Evolutionary conservation across 1,284 basidiomycete species (phyloP), one percentile per base, ranked within the genome.

Genomic region (Bondarzewia mesenterica): DNA sequence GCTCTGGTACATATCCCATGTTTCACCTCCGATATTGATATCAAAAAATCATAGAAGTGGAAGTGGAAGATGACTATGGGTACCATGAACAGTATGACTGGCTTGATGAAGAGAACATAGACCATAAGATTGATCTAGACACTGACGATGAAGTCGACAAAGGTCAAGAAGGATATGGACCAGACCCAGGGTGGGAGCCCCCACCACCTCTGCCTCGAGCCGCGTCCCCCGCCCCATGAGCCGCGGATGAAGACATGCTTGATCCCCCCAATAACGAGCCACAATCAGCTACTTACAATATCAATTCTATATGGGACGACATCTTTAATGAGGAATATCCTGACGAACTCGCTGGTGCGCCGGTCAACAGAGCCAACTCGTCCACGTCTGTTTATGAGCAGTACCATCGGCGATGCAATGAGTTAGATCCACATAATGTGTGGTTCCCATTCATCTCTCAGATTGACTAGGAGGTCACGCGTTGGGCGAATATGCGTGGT

Each of bases 401-500:
- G 29, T 15, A 32, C 2, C n/a, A n/a, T 32, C 29, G 29, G 29
- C 8, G 29, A 7, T 10, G 29, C 29, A 15, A 7, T 3, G 29
- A 23, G 14, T 32, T 35, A 27, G n/a, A n/a, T n/a, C n/a, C n/a
- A n/a, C n/a, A n/a, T 4, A 39, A 39, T 4, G 5, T 5, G 16
- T 39, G 20, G n/a, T 10, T 8, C 10, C 38, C 38, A 14, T 21
- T 39, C 38, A 2, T 2, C 2, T 39, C 38, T 39, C 8, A 29
- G 2, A 27, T 56, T 2, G 56, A 60, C 15, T 60, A 51, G 51
- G 54, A 56, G 21, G 7, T 58, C 25, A 53, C 53, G 0, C 36
- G 42, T 1, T 58, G 58, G 57, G 54, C 57, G 1, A 60, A 57
- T 20, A 16, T 50, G 29, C 50, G 49, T 2, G 56, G 53, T 1